These are phyloP conservation scores for Achaetomium macrosporum DNA, from an alignment of 2,329 filamentous ascomycete genomes.

Conservation along the genomic window DNA sequence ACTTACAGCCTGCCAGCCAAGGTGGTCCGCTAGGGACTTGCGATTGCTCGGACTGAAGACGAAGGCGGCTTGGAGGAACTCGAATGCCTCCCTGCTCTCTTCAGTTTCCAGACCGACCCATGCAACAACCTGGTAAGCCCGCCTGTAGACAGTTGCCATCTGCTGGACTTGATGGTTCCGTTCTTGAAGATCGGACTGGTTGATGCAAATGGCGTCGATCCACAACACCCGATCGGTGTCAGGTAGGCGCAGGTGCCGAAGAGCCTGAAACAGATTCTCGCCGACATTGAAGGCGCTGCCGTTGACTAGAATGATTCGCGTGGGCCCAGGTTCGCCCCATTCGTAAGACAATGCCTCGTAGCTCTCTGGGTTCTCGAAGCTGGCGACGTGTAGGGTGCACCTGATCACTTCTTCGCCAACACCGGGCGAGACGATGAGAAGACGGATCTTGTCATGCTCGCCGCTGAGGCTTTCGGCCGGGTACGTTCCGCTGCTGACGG, in stretches of 20 bases:
- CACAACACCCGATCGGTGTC: too few relatives aligned
- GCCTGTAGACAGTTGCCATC: too few relatives aligned
- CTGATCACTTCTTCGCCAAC: background rate
- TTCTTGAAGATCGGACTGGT: too few relatives aligned
- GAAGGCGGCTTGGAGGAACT: background rate
- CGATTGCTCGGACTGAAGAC: background rate
- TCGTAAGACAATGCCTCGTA: too few relatives aligned
- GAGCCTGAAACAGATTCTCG: too few relatives aligned
- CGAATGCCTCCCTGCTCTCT: background rate
- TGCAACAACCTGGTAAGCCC: too few relatives aligned
- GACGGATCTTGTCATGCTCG: background rate
- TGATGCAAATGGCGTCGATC: background rate
- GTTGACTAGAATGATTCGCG: too few relatives aligned
- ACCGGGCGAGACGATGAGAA: background rate
- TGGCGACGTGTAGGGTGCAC: background rate
- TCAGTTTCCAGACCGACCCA: too few relatives aligned
- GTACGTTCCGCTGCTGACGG: background rate
- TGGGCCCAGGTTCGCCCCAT: too few relatives aligned
- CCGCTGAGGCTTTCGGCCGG: background rate
- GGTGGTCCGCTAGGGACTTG: background rate
- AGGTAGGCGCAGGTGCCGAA: too few relatives aligned
- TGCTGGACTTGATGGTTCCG: too few relatives aligned
- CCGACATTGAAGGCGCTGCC: too few relatives aligned
- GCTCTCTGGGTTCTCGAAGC: background rate
- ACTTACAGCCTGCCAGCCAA: background rate